Conservation (phyloP, 306 rosid genomes). For the Prunus salicina region DNA sequence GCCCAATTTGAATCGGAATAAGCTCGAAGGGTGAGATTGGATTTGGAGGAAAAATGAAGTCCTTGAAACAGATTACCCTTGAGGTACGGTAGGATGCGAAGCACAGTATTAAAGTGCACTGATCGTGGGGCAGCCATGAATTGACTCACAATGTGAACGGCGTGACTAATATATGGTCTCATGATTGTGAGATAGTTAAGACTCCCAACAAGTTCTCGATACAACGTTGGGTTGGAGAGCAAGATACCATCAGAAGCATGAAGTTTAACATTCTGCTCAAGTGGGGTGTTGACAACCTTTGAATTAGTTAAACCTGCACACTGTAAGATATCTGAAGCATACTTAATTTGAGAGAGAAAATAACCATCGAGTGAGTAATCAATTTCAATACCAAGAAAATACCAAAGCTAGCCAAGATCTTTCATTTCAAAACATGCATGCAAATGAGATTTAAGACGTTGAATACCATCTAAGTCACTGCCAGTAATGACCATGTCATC, state of each 20-base stretch:
- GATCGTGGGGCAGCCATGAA: too few species aligned
- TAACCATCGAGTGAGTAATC: background rate
- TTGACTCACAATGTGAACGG: background rate
- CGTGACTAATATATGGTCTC: background rate
- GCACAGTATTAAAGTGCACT: too few species aligned
- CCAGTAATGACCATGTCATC: background rate
- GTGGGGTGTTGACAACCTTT: background rate
- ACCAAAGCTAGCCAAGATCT: background rate
- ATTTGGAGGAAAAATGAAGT: too few species aligned
- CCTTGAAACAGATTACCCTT: too few species aligned
- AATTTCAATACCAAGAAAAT: background rate
- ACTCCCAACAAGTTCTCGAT: background rate
- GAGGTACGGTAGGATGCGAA: too few species aligned
- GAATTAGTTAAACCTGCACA: background rate
- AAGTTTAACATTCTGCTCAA: background rate
- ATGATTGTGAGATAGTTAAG: background rate
- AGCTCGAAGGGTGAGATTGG: too few species aligned
- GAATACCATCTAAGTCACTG: background rate
- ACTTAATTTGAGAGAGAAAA: background rate
- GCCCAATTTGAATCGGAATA: too few species aligned
- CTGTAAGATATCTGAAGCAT: background rate
- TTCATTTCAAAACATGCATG: background rate
- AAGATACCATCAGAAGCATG: background rate
- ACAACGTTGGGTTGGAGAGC: background rate
- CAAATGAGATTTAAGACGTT: background rate